A percentile compares a stretch with the other conserved stretches of the same genome.
phyloP scores from a whole-genome alignment of 305 asterid genomes.

The Coffea humblotiana region DNA sequence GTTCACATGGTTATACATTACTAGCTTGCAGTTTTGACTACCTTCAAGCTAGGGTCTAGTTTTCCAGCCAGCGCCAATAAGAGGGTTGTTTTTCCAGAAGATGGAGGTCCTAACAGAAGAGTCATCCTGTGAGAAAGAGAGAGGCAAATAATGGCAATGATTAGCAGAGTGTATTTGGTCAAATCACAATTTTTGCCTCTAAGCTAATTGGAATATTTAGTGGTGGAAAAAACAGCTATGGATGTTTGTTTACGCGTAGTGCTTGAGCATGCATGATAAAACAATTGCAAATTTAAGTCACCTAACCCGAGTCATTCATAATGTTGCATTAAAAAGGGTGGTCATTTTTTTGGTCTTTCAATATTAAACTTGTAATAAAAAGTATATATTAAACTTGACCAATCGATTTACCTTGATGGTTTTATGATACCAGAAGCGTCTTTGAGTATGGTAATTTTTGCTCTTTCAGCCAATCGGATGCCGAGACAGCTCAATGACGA shows the following conservation, averaged over 20 bases:
- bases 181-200: no score
- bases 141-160: neutral
- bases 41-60: conserved; percentile 51
- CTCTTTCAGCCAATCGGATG: conserved; percentile 29
- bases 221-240: no score
- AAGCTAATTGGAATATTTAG: no score
- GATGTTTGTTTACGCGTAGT: neutral
- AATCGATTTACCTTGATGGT: conserved; percentile 40
- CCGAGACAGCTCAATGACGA: conserved; percentile 37
- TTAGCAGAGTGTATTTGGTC: neutral
- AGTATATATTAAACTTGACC: neutral
- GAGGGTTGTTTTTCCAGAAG: conserved; percentile 64
- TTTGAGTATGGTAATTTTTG: conserved; percentile 39
- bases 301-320: no score
- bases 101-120: conserved; percentile 62
- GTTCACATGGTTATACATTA: neutral
- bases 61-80: conserved; percentile 67
- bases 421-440: conserved; percentile 49
- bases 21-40: neutral
- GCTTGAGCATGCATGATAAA: no score
- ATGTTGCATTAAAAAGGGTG: no score
- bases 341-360: no score
- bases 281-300: no score
- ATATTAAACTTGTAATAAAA: no score
- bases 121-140: conserved; percentile 42